Conservation (phyloP, 805 yeast species). For the Kodamaea jinghongensis region DNA sequence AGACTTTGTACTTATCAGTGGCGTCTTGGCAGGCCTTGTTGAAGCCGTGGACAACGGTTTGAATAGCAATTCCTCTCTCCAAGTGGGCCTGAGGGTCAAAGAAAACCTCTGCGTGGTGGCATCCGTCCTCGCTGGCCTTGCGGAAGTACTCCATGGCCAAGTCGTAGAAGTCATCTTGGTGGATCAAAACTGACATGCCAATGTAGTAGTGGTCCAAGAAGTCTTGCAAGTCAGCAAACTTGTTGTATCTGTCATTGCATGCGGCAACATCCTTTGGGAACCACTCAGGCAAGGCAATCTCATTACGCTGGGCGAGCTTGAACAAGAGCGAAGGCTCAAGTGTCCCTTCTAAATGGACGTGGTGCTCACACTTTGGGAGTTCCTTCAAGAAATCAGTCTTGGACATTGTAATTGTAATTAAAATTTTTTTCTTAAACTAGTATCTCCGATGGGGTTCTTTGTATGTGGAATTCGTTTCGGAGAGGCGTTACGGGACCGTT, state of each 20-base stretch:
- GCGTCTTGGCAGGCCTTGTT: constrained; percentile 67
- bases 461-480: too few species aligned
- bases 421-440: too few species aligned
- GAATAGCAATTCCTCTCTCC: constrained; percentile 59
- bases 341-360: constrained; percentile 81
- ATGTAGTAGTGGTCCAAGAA: constrained; percentile 76
- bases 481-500: too few species aligned
- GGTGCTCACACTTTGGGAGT: constrained; percentile 86
- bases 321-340: constrained; percentile 69
- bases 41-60: constrained; percentile 63
- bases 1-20: constrained; percentile 52
- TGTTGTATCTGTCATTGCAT: constrained; percentile 47
- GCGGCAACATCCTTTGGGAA: constrained; percentile 62
- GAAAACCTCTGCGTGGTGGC: constrained; percentile 71
- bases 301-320: constrained; percentile 65
- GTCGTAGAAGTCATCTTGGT: constrained; percentile 71
- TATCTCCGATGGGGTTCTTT: too few species aligned
- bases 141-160: constrained; percentile 72
- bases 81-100: constrained; percentile 86
- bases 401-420: neutral
- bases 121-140: constrained; percentile 57
- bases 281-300: constrained; percentile 53
- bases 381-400: constrained; percentile 31
- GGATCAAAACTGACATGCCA: constrained; percentile 72
- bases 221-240: constrained; percentile 70